Evolutionary conservation across 371 early-diverging fungal species (phyloP), one percentile per base, ranked within the genome.

Genomic region (Batkoa obscura): DNA sequence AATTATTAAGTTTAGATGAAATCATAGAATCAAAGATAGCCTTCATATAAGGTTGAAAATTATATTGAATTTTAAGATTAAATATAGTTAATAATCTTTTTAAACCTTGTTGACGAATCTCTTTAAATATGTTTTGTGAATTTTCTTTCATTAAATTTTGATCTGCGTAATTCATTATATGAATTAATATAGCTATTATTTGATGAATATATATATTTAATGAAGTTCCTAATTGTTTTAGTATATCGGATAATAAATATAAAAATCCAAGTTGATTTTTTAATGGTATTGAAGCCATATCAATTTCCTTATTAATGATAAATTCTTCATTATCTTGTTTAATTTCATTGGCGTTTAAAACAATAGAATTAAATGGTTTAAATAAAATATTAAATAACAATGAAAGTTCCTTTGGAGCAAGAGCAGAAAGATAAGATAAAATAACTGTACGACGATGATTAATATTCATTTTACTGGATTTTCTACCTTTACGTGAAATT

Each of bases 221-320:
- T 37, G 77, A 73, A 12, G 77, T 66, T 9, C 85, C 82, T 33
- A 95, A 67, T 65, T 88, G 85, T 64, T 81, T 83, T 54, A 94
- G 62, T 37, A 86, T 64, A 61, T 93, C 95, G 46, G 84, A 78
- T 53, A 87, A 56, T 37, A 88, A 65, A 43, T 75, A 74, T 57
- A 94, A 65, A 63, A 86, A 83, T 64, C 91, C 90, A 15, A 80
- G 52, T 61, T 87, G 86, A 58, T 82, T 79, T 63, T 80, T 80
- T 53, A 76, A 64, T 30, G 68, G 59, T 5, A 77, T 69, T 3
- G 62, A 36, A 13, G 64, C 57, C 34, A 67, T 52, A 31, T 64
- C 67, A 23, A 53, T 37, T 37, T 38, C 38, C 10, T 36, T 36
- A 17, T 36, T 35, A 10, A 53, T 17, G 13, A 13, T 6, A 30